Evolutionary conservation across 768 basidiomycete species (phyloP), one percentile per base, ranked within the genome.

Genomic region (Rhodotorula diobovata): DNA sequence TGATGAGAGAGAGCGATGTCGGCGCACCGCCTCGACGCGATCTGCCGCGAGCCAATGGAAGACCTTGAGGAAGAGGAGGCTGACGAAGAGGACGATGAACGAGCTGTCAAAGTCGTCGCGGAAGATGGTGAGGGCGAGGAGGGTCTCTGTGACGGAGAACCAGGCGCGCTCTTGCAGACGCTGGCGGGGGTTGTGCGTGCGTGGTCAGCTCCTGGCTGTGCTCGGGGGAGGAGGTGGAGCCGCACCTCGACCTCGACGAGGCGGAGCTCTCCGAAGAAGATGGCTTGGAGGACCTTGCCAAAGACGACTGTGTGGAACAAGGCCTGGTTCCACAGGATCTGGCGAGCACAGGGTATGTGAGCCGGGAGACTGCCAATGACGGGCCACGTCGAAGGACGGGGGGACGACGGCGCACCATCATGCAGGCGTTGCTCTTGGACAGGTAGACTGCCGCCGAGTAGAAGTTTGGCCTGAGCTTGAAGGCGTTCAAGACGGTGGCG

Each of bases 1-100:
- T 15, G 41, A 55, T 10, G 34, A 35, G 10, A 9, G 21, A 5
- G 25, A 9, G 23, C 10, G 11, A 4, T 34, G 2, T n/a, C n/a
- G n/a, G 79, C 86, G 76, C 71, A 95, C 95, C 86, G 91, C 94
- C 86, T 99, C 96, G 63, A 99, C 90, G 60, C 96, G 87, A 80
- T 98, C 96, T 12, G 88, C 86, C 67, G 94, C 87, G 43, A 99
- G 85, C 96, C 96, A 99, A 79, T 99, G 96, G 81, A 98, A 98
- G 57, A 92, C 93, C 79, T 97, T 98, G 75, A 96, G 85, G 75
- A 96, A 95, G 25, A 97, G 86, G 20, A 99, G 83, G 77, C 92
- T 87, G n/a, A 90, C 89, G 79, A 98, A 98, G 89, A 95, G 92
- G 75, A 93, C 82, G 56, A 89, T 89, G 79, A 98, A 97, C 8